phyloP scores from a whole-genome alignment of 768 basidiomycete genomes.

The Lactarius hatsudake region DNA sequence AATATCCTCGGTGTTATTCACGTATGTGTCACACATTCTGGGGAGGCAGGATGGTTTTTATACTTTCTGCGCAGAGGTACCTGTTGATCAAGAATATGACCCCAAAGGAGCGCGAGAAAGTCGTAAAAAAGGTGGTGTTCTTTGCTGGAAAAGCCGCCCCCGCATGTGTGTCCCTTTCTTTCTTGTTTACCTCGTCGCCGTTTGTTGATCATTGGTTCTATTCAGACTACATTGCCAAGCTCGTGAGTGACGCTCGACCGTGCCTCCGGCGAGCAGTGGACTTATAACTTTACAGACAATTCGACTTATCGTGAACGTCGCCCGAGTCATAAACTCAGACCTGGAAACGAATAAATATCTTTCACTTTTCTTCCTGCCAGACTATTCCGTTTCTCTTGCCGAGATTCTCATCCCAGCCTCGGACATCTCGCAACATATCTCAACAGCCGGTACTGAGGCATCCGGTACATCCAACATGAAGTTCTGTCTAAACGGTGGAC shows the following conservation, averaged over 20 bases:
- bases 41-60: neutral
- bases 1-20: conserved; percentile 91
- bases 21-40: conserved; percentile 43
- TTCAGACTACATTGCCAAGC: conserved; percentile 86
- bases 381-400: conserved; percentile 85
- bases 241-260: conserved; percentile 42
- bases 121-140: conserved; percentile 86
- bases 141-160: conserved; percentile 98
- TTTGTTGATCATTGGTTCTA: conserved; percentile 19
- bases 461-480: conserved; percentile 84
- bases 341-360: conserved; percentile 86
- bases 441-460: conserved; percentile 93
- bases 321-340: conserved; percentile 75
- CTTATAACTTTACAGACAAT: conserved; percentile 57
- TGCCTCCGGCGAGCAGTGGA: neutral
- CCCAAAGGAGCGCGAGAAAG: conserved; percentile 75
- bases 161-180: conserved; percentile 54
- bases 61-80: conserved; percentile 58
- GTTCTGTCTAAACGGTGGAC: conserved; percentile 87
- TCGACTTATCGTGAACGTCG: conserved; percentile 89
- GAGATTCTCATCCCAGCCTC: conserved; percentile 88
- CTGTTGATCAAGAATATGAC: conserved; percentile 75
- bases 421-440: conserved; percentile 95
- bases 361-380: conserved; percentile 91
- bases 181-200: neutral